Evolutionary conservation across 768 basidiomycete species (phyloP).

Genomic region (Boletus barrowsii): DNA sequence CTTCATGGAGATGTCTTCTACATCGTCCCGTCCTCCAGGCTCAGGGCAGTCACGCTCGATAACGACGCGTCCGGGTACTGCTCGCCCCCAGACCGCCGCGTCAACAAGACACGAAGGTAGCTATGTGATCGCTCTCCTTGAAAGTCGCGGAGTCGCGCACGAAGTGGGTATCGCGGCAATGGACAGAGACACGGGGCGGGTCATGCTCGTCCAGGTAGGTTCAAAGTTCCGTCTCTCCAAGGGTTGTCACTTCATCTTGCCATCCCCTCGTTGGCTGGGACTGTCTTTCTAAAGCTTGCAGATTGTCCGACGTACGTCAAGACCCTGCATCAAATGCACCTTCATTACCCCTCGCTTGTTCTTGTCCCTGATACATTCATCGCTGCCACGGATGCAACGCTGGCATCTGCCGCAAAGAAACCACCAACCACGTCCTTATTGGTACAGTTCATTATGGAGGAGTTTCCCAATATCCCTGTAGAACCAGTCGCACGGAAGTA

Average conservation of each 20-base stretch:
- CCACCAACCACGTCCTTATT: slow-evolving; percentile 54
- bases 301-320: slow-evolving; percentile 90
- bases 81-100: slow-evolving; percentile 63
- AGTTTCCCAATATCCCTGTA: slow-evolving; percentile 64
- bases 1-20: slow-evolving; percentile 9
- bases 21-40: slow-evolving; percentile 9
- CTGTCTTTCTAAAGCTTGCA: slow-evolving; percentile 49
- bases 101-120: slow-evolving; percentile 58
- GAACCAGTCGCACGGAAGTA: slow-evolving; percentile 74
- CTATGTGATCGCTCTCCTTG: slow-evolving; percentile 67
- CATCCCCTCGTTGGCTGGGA: not conserved
- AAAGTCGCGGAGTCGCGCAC: slow-evolving; percentile 73
- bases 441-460: slow-evolving; percentile 69
- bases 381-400: slow-evolving; percentile 49
- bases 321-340: slow-evolving; percentile 80
- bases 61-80: slow-evolving; percentile 34
- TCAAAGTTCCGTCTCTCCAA: not conserved
- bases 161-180: slow-evolving; percentile 88
- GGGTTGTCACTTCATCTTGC: not conserved
- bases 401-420: slow-evolving; percentile 43
- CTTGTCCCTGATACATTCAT: slow-evolving; percentile 83
- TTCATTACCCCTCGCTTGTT: slow-evolving; percentile 67
- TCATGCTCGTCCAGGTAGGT: slow-evolving; percentile 74
- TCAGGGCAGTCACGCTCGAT: slow-evolving; percentile 47
- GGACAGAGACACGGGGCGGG: slow-evolving; percentile 74